Evolutionary conservation across 2,329 filamentous ascomycete genomes (phyloP).

Genomic region (Fusarium gaditjirri): DNA sequence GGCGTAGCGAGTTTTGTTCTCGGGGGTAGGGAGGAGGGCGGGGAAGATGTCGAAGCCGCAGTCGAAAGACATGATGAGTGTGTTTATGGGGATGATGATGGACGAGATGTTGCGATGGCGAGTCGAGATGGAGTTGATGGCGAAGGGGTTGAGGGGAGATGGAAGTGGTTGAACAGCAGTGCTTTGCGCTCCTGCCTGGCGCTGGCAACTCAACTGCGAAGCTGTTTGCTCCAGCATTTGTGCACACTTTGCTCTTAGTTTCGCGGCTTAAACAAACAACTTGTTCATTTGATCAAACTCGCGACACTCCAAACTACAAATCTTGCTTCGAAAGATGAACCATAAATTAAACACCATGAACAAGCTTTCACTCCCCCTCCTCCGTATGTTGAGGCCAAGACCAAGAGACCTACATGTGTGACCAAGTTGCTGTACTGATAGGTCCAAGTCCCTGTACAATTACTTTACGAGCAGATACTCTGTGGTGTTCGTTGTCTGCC

Average conservation of each 20-base stretch:
- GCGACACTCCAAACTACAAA: neutral
- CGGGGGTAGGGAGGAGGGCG: neutral
- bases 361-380: neutral
- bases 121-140: neutral
- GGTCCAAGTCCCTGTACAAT: accelerated
- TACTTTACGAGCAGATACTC: accelerated
- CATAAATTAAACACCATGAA: neutral
- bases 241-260: no score
- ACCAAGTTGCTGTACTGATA: neutral
- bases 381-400: accelerated
- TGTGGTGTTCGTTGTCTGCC: neutral
- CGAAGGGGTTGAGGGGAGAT: neutral
- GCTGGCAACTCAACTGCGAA: neutral
- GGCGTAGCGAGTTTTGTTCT: neutral
- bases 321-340: neutral
- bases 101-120: neutral
- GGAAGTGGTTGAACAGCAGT: neutral
- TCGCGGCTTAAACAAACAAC: neutral
- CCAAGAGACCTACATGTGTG: accelerated
- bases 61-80: neutral
- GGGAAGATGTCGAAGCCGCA: constrained; percentile 23
- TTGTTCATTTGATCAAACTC: accelerated
- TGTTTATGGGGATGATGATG: no score
- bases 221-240: neutral
- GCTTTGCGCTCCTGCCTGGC: neutral